A percentile compares a stretch with the other conserved stretches of the same genome.
Conservation (phyloP, 2,329 filamentous ascomycete genomes). For the Zasmidium angulare region DNA sequence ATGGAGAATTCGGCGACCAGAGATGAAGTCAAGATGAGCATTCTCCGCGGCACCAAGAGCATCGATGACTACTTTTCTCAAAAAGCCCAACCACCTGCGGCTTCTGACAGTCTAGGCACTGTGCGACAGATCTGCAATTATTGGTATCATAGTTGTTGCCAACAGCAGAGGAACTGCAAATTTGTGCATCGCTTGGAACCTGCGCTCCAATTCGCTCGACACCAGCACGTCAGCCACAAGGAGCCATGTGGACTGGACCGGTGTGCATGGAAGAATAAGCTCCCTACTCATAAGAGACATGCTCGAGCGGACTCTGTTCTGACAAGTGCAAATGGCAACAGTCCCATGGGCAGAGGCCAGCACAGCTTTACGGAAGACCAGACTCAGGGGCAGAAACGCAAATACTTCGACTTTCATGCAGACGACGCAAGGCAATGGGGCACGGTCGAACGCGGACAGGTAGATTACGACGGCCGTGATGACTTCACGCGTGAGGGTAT, state of each 20-base stretch:
- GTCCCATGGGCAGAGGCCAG: not conserved
- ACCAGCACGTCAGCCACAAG: not conserved
- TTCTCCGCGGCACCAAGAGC: too few relatives aligned
- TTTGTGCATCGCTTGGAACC: not conserved
- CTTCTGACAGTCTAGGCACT: not conserved
- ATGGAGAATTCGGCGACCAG: too few relatives aligned
- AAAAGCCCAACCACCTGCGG: not conserved
- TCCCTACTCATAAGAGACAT: not conserved
- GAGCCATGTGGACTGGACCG: conserved; percentile 1
- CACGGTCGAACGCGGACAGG: not conserved
- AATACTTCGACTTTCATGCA: not conserved
- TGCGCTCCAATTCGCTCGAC: not conserved
- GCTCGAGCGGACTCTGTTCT: not conserved
- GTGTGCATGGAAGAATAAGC: not conserved
- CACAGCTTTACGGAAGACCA: not conserved
- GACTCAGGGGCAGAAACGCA: not conserved
- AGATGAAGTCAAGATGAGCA: too few relatives aligned
- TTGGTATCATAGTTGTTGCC: conserved; percentile 7
- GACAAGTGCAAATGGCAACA: not conserved
- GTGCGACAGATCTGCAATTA: not conserved
- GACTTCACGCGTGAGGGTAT: too few relatives aligned
- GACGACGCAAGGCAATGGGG: not conserved
- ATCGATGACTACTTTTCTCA: not conserved
- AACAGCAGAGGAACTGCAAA: not conserved
- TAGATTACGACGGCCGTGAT: conserved; percentile 7